phyloP scores from a whole-genome alignment of 208 protist species.

The Balamuthia mandrillaris region DNA sequence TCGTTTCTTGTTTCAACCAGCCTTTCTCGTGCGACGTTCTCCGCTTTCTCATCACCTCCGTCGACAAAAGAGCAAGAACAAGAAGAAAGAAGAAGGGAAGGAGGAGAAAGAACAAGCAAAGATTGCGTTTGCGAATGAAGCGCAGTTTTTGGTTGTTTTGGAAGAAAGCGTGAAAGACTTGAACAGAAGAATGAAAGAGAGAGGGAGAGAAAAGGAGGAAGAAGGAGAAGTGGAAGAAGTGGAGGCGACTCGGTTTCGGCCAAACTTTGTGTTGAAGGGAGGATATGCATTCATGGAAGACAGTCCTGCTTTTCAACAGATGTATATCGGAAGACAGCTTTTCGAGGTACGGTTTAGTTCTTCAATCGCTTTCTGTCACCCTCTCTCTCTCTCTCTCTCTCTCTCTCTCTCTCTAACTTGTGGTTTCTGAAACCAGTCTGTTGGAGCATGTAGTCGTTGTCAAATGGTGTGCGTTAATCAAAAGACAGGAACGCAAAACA shows the following conservation, averaged over 20 bases:
- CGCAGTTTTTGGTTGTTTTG: slow-evolving; percentile 24
- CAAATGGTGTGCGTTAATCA: slow-evolving; percentile 28
- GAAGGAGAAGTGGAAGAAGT: not conserved
- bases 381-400: not conserved
- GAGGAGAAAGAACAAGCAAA: not conserved
- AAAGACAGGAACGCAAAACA: not conserved
- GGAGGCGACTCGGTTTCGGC: not conserved
- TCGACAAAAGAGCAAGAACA: too few relatives aligned
- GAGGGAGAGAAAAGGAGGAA: not conserved
- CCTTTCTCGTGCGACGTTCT: not conserved
- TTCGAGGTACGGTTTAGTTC: not conserved
- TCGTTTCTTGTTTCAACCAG: not conserved
- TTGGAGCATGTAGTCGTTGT: not conserved
- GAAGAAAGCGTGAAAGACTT: slow-evolving; percentile 16
- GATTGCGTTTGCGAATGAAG: slow-evolving; percentile 28
- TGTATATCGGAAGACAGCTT: not conserved
- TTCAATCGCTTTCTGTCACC: not conserved
- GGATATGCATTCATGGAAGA: not conserved
- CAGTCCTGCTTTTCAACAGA: not conserved
- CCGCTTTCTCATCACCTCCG: not conserved
- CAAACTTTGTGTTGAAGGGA: not conserved
- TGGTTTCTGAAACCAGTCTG: not conserved
- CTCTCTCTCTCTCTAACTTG: not conserved
- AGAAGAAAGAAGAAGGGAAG: too few relatives aligned
- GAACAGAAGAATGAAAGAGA: not conserved